Base-by-base conservation (phyloP, 768 basidiomycete species). In the Hygrocybe coccinea region DNA sequence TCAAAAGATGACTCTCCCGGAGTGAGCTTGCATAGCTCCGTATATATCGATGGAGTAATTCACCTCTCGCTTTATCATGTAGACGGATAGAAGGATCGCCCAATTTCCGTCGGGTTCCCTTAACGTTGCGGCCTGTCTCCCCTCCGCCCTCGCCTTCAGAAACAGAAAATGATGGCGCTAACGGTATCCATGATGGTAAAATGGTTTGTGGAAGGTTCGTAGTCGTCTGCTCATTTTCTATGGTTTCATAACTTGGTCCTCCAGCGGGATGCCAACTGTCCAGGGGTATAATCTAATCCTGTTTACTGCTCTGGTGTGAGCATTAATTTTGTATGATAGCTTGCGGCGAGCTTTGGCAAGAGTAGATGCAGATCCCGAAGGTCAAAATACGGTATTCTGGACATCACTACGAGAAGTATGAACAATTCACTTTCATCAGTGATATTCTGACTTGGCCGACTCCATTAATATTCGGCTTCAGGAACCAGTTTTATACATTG, bases 1-100 rank as follows among this genome's bases (percentile, higher is more conserved):
- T 33, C 97, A 98, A 72, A 98, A 97, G 75, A 92, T 97, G 85
- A 90, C 91, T 3, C 75, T 99, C 2, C 90, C 94, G 0, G 97
- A 98, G 89, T 95, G 58, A 58, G 86, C 74, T 2, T 22, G 2
- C 12, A 15, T 25, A 58, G 9, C 47, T 41, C 15, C 4, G 6
- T 14, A 37, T 6, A 22, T 11, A 36, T n/a, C 45, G 33, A 25
- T 37, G 25, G 22, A 43, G 25, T 48, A n/a, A n/a, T 21, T 22
- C 55, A 50, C 50, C 24, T 52, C 24, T 33, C 17, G 10, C 25
- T 17, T 21, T 24, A 25, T 14, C 44, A 7, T 22, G 5, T 38
- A 60, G 88, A 64, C 87, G 93, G 15, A 91, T 98, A 38, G 92
- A 97, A 12, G 95, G 95, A 7, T 82, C 92, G 1, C 92, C 95